These are phyloP conservation scores for Globisporangium parvum DNA, from an alignment of 352 stramenopile species.

Conservation along the genomic window DNA sequence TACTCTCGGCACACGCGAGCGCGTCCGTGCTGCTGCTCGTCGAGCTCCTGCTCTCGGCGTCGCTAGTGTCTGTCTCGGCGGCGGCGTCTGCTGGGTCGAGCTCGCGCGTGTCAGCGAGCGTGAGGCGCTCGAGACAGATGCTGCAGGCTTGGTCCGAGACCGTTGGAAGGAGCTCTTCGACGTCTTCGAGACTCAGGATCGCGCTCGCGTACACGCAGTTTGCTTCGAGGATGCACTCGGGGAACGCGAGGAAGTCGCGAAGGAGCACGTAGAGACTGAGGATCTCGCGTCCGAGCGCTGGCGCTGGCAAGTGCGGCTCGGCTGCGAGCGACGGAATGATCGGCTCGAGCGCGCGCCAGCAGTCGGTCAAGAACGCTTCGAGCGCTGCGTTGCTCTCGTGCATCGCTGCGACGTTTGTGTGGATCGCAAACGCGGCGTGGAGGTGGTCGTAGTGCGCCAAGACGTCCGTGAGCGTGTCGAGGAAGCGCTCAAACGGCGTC, in stretches of 20 bases:
- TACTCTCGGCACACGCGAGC: constrained; percentile 1
- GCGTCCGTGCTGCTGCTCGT: not conserved
- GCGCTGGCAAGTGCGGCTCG: constrained; percentile 30
- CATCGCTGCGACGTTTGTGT: constrained; percentile 27
- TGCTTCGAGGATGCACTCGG: constrained; percentile 35
- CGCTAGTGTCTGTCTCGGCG: constrained; percentile 1
- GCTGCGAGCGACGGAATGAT: constrained; percentile 40
- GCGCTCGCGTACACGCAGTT: constrained; percentile 53
- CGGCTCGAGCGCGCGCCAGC: constrained; percentile 38
- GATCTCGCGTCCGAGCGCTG: constrained; percentile 25
- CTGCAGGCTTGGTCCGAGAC: constrained; percentile 38
- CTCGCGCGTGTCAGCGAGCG: constrained; percentile 16
- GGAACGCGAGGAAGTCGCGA: constrained; percentile 46
- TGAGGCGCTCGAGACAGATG: constrained; percentile 45
- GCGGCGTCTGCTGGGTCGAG: constrained; percentile 7
- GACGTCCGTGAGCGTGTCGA: constrained; percentile 26
- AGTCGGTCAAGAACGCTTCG: constrained; percentile 37
- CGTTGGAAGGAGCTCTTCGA: constrained; percentile 27
- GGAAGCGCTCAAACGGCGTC: constrained; percentile 45
- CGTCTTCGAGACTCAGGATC: constrained; percentile 52
- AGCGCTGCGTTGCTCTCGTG: constrained; percentile 30
- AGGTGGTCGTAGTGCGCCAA: constrained; percentile 36
- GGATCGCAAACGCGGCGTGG: constrained; percentile 34
- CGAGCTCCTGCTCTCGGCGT: not conserved
- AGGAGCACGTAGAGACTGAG: constrained; percentile 41